phyloP scores from a whole-genome alignment of 2,329 filamentous ascomycete species.

The Claviceps arundinis region DNA sequence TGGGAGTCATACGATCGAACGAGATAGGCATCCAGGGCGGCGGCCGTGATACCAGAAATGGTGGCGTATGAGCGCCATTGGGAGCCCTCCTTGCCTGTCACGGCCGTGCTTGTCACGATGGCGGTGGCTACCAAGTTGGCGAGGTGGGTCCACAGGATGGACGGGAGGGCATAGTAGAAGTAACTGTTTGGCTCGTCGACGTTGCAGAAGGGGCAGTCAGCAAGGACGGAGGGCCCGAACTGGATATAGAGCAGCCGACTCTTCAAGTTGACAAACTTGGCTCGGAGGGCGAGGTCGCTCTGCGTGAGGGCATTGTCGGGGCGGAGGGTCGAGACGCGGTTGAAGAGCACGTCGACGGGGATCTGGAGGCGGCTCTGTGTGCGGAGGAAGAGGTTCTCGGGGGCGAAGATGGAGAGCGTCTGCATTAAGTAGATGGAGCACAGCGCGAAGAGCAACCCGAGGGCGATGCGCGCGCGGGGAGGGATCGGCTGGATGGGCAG shows the following conservation, averaged over 20 bases:
- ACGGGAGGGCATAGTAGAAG: constrained; percentile 67
- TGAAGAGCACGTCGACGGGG: constrained; percentile 73
- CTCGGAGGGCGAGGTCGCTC: constrained; percentile 50
- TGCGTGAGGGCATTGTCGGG: constrained; percentile 33
- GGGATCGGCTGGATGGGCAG: constrained; percentile 44
- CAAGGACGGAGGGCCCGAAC: constrained; percentile 62
- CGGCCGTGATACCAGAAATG: constrained; percentile 44
- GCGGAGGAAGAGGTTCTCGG: constrained; percentile 67
- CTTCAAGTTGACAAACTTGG: constrained; percentile 56
- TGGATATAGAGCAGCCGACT: constrained; percentile 71
- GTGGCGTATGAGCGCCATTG: constrained; percentile 62
- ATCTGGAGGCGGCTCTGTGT: constrained; percentile 77
- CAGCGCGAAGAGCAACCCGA: constrained; percentile 44
- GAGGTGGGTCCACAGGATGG: constrained; percentile 64
- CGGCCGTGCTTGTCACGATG: constrained; percentile 53
- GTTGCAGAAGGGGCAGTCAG: constrained; percentile 70
- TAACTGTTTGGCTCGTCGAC: constrained; percentile 57
- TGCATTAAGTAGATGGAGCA: constrained; percentile 35
- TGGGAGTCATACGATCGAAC: constrained; percentile 52
- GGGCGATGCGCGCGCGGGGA: constrained; percentile 36
- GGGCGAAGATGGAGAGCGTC: constrained; percentile 53
- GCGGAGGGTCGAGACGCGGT: constrained; percentile 50
- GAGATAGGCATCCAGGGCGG: constrained; percentile 51
- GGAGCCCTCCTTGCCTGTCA: constrained; percentile 49
- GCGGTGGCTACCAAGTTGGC: constrained; percentile 62